phyloP scores from a whole-genome alignment of 1,139 yeast species.

The Kazachstania sp. region DNA sequence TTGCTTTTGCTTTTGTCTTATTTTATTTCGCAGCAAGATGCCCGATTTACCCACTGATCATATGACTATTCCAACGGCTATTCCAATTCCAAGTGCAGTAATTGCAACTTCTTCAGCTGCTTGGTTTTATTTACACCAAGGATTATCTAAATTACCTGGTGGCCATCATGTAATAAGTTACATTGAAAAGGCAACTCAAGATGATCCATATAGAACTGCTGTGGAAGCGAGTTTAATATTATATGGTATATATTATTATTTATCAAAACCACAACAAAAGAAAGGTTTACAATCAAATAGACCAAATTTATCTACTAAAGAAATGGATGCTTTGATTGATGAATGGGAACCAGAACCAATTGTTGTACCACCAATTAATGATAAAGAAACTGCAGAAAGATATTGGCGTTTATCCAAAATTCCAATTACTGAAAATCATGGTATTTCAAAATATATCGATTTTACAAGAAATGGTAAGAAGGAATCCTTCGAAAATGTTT shows the following conservation, averaged over 20 bases:
- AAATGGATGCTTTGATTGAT: slow-evolving; percentile 71
- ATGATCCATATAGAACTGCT: slow-evolving; percentile 86
- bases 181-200: slow-evolving; percentile 79
- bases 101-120: slow-evolving; percentile 19
- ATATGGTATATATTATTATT: slow-evolving; percentile 81
- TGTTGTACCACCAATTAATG: slow-evolving; percentile 33
- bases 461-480: slow-evolving; percentile 27
- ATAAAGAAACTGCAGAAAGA: slow-evolving; percentile 20
- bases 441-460: slow-evolving; percentile 42
- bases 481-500: slow-evolving; percentile 34
- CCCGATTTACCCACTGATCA: neutral
- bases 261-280: slow-evolving; percentile 61
- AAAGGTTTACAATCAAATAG: slow-evolving; percentile 69
- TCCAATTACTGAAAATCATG: slow-evolving; percentile 55
- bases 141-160: slow-evolving; percentile 47
- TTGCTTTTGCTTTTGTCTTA: neutral
- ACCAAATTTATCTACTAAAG: slow-evolving; percentile 54
- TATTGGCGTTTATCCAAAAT: slow-evolving; percentile 51
- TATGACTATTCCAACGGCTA: slow-evolving; percentile 18
- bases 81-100: slow-evolving; percentile 24
- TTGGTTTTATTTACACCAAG: slow-evolving; percentile 18
- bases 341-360: slow-evolving; percentile 92
- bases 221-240: slow-evolving; percentile 69
- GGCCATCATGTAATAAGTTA: slow-evolving; percentile 69
- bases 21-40: neutral